These are phyloP conservation scores for Syzygium grande DNA, from an alignment of 345 rosid species.

Conservation along the genomic window DNA sequence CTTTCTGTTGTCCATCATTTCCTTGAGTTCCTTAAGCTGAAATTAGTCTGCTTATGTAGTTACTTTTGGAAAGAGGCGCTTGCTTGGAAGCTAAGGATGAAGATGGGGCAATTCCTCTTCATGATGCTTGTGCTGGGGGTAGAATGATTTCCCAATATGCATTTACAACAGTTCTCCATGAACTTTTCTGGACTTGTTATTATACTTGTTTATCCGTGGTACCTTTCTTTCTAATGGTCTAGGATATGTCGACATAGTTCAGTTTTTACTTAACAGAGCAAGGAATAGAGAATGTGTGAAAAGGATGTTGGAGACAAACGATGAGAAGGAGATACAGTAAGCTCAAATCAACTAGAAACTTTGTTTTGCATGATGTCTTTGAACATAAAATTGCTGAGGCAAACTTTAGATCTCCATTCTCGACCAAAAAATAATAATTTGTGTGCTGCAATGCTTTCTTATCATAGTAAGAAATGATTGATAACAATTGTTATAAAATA, in stretches of 20 bases:
- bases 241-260: conserved; percentile 68
- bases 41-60: conserved; percentile 20
- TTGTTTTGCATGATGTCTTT: background rate
- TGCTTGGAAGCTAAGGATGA: conserved; percentile 75
- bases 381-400: background rate
- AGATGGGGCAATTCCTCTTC: conserved; percentile 91
- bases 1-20: background rate
- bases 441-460: background rate
- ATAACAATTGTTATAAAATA: background rate
- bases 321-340: conserved; percentile 64
- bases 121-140: conserved; percentile 97
- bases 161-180: background rate
- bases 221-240: background rate
- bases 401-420: background rate
- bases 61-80: conserved; percentile 88
- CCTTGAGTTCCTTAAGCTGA: background rate
- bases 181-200: background rate
- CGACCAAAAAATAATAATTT: background rate
- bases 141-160: background rate
- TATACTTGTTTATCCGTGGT: background rate
- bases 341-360: background rate
- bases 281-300: conserved; percentile 26
- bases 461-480: background rate
- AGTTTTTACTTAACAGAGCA: conserved; percentile 54
- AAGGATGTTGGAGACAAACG: conserved; percentile 72